These are phyloP conservation scores for Aspergillus baeticus DNA, from an alignment of 495 filamentous ascomycete species.

Conservation along the genomic window DNA sequence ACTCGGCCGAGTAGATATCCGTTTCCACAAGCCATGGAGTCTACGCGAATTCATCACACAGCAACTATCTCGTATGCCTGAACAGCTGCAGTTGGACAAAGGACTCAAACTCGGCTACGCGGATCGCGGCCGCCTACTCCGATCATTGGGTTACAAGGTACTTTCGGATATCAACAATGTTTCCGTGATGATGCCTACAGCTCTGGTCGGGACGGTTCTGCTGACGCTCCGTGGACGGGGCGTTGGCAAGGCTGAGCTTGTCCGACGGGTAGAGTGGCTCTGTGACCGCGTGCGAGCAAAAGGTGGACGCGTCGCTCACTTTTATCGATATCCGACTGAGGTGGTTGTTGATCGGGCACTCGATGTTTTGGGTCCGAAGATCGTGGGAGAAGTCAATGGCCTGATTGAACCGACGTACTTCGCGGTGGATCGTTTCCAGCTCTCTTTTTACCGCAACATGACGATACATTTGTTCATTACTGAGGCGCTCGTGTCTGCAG, in stretches of 20 bases:
- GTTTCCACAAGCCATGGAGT: slow-evolving; percentile 96
- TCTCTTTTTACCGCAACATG: slow-evolving; percentile 98
- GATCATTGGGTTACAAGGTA: slow-evolving; percentile 86
- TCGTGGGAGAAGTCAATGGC: slow-evolving; percentile 76
- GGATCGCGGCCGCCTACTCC: slow-evolving; percentile 63
- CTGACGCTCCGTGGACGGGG: slow-evolving; percentile 89
- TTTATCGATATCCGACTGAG: slow-evolving; percentile 72
- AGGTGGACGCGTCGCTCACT: slow-evolving; percentile 89
- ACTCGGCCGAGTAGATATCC: slow-evolving; percentile 87
- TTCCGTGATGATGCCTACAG: slow-evolving; percentile 96
- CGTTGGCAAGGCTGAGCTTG: slow-evolving; percentile 81
- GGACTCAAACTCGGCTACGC: slow-evolving; percentile 42
- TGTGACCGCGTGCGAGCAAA: slow-evolving; percentile 78
- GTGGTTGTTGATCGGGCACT: slow-evolving; percentile 86
- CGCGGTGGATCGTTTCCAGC: slow-evolving; percentile 92
- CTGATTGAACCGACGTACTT: slow-evolving; percentile 87
- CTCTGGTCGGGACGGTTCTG: slow-evolving; percentile 89
- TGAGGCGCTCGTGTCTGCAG: slow-evolving; percentile 82
- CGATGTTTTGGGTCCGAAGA: slow-evolving; percentile 83
- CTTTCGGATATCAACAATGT: slow-evolving; percentile 92
- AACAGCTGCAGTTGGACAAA: slow-evolving; percentile 27
- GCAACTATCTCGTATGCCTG: slow-evolving; percentile 55
- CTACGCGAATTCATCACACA: slow-evolving; percentile 74
- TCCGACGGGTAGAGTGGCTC: slow-evolving; percentile 88
- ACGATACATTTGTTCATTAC: slow-evolving; percentile 96